Evolutionary conservation across 495 filamentous ascomycete genomes (phyloP), one percentile per base, ranked within the genome.

Genomic region (Hypoxylon perforatum): DNA sequence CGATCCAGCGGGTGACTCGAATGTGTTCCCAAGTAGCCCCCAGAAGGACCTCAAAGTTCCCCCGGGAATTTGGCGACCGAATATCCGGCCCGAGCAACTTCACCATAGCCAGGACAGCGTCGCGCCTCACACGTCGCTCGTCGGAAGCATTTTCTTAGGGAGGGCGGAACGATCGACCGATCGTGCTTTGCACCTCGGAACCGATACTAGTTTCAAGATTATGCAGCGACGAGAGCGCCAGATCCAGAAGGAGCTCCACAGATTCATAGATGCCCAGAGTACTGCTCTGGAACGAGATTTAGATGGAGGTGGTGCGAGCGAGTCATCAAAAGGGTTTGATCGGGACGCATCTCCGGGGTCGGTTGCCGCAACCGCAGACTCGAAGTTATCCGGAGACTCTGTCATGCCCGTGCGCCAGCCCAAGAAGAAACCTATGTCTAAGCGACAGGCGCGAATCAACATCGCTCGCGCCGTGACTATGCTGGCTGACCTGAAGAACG

Each of bases 221-320:
- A 53, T 86, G 21, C 78, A 84, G 36, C 73, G 84, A 45, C 84
- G 82, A 54, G 85, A 90, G 59, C 80, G 74, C 21, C 78, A 86
- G 51, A 86, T 97, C 15, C 88, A 97, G 61, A 81, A 81, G 35
- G 88, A 93, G 46, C 82, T 98, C 4, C 94, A 98, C 75, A 72
- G 79, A 22, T 77, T 97, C 4, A 85, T 98, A 23, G 93, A 98
- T 78, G 90, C 91, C 0, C 94, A 98, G 77, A 89, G 90, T 45
- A 85, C 89, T 36, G 92, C 92, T 22, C 81, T 97, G 36, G 78
- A 69, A 82, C 86, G 19, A 78, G 78, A 75, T 17, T 52, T 75
- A 35, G 57, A 36, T 51, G 82, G 80, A 42, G 86, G 81, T 63
- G 78, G 61, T 12, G 8, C 38, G 1, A 41, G 73, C 49, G 87